Evolutionary conservation across 2,329 filamentous ascomycete genomes (phyloP).

Genomic region (Epichloe festucae): DNA sequence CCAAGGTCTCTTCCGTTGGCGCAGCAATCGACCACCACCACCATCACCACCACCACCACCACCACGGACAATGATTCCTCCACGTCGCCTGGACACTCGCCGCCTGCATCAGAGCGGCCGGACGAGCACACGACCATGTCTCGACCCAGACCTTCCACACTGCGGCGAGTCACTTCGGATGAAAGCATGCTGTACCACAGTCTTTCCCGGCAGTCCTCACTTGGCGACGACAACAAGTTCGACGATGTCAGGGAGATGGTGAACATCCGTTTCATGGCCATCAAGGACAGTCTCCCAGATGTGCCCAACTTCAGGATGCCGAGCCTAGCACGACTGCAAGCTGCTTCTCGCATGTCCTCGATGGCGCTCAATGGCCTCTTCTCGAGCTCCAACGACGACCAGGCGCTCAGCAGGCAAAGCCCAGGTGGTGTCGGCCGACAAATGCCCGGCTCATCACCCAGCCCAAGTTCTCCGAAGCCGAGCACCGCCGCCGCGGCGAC

Average conservation of each 20-base stretch:
- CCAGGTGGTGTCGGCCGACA: background rate
- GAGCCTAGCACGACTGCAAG: slow-evolving; percentile 41
- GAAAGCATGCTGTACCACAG: slow-evolving; percentile 66
- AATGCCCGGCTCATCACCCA: background rate
- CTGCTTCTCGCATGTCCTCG: slow-evolving; percentile 17
- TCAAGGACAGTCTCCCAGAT: slow-evolving; percentile 77
- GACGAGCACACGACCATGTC: background rate
- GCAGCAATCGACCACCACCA: background rate
- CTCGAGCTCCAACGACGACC: slow-evolving; percentile 15
- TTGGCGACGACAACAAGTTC: slow-evolving; percentile 74
- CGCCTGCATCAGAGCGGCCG: background rate
- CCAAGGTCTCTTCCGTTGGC: slow-evolving; percentile 1
- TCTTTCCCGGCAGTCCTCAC: slow-evolving; percentile 65
- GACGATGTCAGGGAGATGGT: slow-evolving; percentile 70
- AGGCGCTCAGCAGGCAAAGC: background rate
- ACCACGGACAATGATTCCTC: background rate
- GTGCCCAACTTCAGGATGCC: slow-evolving; percentile 62
- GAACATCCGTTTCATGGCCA: slow-evolving; percentile 80
- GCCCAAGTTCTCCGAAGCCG: background rate
- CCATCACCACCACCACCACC: too few species aligned
- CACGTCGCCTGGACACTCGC: background rate
- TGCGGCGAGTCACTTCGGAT: slow-evolving; percentile 35
- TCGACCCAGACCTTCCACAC: slow-evolving; percentile 13
- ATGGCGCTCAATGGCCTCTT: slow-evolving; percentile 20
- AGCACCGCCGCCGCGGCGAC: slow-evolving; percentile 7